A percentile compares a stretch with the other conserved stretches of the same genome.
Conservation (phyloP, 2,329 filamentous ascomycete genomes). For the Scytalidium sp. region DNA sequence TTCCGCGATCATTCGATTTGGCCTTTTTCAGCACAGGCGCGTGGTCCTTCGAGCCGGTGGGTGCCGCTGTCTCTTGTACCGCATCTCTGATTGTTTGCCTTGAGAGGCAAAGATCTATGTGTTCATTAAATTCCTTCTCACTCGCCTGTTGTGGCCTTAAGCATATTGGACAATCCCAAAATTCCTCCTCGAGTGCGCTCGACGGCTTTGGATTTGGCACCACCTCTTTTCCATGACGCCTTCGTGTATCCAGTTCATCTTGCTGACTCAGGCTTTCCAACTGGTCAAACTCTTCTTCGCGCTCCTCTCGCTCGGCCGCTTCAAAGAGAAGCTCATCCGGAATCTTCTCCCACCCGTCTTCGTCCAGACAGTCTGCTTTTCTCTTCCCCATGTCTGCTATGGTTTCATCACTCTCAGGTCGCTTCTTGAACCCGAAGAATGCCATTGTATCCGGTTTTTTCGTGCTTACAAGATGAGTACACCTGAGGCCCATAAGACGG, state of each 20-base stretch:
- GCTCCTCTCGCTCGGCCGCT: slow-evolving; percentile 55
- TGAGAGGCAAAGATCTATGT: slow-evolving; percentile 90
- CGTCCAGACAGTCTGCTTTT: slow-evolving; percentile 34
- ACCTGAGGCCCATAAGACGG: slow-evolving; percentile 83
- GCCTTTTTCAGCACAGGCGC: slow-evolving; percentile 14
- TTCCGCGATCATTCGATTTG: slow-evolving; percentile 1
- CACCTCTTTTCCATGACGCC: slow-evolving; percentile 50
- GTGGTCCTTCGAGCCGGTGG: slow-evolving; percentile 7
- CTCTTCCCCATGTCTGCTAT: slow-evolving; percentile 27
- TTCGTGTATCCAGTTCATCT: slow-evolving; percentile 30
- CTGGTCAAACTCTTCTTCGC: slow-evolving; percentile 58
- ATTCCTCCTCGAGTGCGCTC: slow-evolving; percentile 35
- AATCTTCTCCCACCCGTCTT: slow-evolving; percentile 63
- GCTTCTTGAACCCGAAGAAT: slow-evolving; percentile 69
- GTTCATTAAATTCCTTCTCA: slow-evolving; percentile 79
- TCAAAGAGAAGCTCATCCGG: slow-evolving; percentile 63
- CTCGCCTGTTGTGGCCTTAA: slow-evolving; percentile 69
- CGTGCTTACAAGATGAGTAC: slow-evolving; percentile 81
- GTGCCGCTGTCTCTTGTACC: slow-evolving; percentile 49
- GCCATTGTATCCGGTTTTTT: slow-evolving; percentile 74
- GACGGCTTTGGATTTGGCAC: slow-evolving; percentile 38
- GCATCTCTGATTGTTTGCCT: slow-evolving; percentile 81
- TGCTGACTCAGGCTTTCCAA: slow-evolving; percentile 62
- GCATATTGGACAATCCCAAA: slow-evolving; percentile 90
- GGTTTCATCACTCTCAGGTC: slow-evolving; percentile 18